Evolutionary conservation across 2,329 filamentous ascomycete species (phyloP).

Genomic region (Fusarium concolor): DNA sequence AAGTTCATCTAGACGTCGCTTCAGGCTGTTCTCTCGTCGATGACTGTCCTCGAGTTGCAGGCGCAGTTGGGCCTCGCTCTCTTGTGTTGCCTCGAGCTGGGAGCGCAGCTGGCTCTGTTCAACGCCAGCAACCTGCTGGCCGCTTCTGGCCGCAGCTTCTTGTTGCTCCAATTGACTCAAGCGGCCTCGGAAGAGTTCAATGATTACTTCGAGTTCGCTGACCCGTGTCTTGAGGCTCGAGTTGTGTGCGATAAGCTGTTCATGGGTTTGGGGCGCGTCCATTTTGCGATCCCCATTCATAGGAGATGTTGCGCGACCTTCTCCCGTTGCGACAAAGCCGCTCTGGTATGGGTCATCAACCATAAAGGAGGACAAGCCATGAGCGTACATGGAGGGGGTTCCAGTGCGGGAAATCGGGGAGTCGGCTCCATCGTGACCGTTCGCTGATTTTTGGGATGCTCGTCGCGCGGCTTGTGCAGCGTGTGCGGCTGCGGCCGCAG

Average conservation of each 20-base stretch:
- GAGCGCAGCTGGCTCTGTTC: constrained; percentile 68
- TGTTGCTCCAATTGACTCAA: constrained; percentile 84
- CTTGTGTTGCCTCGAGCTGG: constrained; percentile 62
- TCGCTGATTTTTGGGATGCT: constrained; percentile 74
- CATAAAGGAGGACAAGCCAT: constrained; percentile 84
- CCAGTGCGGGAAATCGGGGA: constrained; percentile 83
- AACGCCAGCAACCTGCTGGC: constrained; percentile 66
- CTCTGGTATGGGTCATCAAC: constrained; percentile 76
- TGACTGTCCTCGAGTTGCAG: constrained; percentile 80
- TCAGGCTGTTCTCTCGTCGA: constrained; percentile 82
- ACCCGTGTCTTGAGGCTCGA: constrained; percentile 93
- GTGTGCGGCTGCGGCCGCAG: constrained; percentile 64
- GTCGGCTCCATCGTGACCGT: constrained; percentile 79
- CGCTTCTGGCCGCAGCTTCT: constrained; percentile 74
- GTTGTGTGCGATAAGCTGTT: constrained; percentile 83
- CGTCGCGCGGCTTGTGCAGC: constrained; percentile 65
- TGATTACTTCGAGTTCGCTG: constrained; percentile 95
- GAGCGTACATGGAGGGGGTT: constrained; percentile 80
- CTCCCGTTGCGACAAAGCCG: constrained; percentile 62
- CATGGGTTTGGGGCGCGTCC: constrained; percentile 80
- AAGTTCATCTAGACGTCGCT: constrained; percentile 83
- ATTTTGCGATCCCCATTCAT: constrained; percentile 71
- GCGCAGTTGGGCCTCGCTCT: constrained; percentile 61
- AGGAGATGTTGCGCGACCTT: constrained; percentile 62
- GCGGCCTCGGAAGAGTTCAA: constrained; percentile 80